phyloP scores from a whole-genome alignment of 1,139 yeast species.

The Kodamaea sp. region DNA sequence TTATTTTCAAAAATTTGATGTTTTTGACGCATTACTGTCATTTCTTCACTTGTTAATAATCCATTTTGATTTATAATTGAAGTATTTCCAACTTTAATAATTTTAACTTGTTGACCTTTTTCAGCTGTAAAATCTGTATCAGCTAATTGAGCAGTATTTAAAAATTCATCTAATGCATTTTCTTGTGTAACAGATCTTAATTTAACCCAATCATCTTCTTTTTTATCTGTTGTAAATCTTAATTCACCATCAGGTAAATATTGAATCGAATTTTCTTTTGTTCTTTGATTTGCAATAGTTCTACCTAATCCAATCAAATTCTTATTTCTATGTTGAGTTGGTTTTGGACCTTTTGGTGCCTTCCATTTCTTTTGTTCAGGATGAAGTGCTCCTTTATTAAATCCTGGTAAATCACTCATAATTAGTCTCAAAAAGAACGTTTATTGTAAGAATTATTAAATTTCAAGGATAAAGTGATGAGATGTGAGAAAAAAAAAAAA shows the following conservation, averaged over 20 bases:
- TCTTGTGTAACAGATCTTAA: constrained; percentile 93
- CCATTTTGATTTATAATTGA: constrained; percentile 44
- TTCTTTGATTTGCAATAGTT: constrained; percentile 72
- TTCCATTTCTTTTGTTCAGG: constrained; percentile 50
- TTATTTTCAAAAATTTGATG: constrained; percentile 75
- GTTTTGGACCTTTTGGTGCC: constrained; percentile 90
- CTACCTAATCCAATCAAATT: constrained; percentile 85
- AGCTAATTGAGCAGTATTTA: constrained; percentile 91
- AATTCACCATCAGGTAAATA: constrained; percentile 81
- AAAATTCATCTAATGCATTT: constrained; percentile 87
- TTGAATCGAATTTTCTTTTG: constrained; percentile 64
- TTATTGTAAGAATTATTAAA: background rate
- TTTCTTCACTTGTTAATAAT: constrained; percentile 65
- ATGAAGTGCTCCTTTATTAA: constrained; percentile 43
- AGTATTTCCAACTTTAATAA: constrained; percentile 70
- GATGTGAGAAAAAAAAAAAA: background rate
- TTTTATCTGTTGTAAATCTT: constrained; percentile 78
- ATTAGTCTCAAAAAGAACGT: no score
- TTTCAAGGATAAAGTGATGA: background rate
- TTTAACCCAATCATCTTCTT: constrained; percentile 85
- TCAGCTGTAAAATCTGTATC: constrained; percentile 97
- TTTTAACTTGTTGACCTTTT: constrained; percentile 75
- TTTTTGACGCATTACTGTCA: constrained; percentile 54
- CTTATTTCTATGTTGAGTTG: constrained; percentile 77
- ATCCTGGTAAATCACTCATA: constrained; percentile 10